Conservation (phyloP, 371 early-diverging fungal genomes). For the Syncephalastrum racemosum region DNA sequence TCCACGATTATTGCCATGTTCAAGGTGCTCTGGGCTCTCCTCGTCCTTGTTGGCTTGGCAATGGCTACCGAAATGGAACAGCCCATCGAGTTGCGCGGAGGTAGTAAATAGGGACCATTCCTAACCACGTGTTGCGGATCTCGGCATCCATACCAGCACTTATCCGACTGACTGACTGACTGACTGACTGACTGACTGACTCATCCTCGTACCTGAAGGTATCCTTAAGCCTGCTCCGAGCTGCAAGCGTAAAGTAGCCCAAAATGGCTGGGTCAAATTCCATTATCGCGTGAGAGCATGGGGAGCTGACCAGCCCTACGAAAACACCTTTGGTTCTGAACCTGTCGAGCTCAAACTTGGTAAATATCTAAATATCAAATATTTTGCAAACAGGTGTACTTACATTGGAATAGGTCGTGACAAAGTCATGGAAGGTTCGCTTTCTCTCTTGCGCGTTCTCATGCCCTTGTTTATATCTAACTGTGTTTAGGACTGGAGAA, state of each 20-base stretch:
- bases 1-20: no score
- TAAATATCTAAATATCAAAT: constrained; percentile 9
- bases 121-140: no score
- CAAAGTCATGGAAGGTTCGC: constrained; percentile 29
- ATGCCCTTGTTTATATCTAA: not conserved
- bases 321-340: constrained; percentile 26
- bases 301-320: constrained; percentile 30
- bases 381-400: not conserved
- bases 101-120: no score
- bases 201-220: no score
- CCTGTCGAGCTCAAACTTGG: constrained; percentile 27
- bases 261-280: constrained; percentile 24
- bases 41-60: no score
- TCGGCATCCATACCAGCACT: no score
- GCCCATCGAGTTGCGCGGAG: no score
- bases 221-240: constrained; percentile 19
- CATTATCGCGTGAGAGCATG: constrained; percentile 36
- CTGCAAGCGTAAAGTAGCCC: constrained; percentile 23
- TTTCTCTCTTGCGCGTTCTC: not conserved
- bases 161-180: no score
- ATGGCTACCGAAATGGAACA: no score
- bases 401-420: constrained; percentile 23
- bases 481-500: constrained; percentile 55
- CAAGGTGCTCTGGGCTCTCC: no score
- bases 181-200: no score